Conservation (phyloP, 345 rosid species). For the Bruguiera sexangula region DNA sequence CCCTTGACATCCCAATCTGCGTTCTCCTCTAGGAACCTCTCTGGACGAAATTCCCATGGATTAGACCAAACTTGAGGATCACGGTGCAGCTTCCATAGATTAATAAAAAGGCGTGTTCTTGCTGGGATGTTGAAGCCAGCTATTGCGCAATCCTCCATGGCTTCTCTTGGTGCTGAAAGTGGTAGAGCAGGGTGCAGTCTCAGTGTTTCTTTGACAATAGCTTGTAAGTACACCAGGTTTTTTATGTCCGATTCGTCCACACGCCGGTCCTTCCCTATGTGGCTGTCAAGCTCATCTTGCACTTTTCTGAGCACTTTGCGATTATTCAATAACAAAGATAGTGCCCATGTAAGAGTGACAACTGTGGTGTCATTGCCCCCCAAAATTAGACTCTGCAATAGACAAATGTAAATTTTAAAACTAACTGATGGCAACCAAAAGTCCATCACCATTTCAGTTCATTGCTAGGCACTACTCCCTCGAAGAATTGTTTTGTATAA, state of each 20-base stretch:
- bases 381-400: conserved; percentile 9
- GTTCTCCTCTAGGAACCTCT: conserved; percentile 11
- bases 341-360: conserved; percentile 15
- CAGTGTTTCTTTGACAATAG: conserved; percentile 23
- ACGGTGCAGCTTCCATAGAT: conserved; percentile 22
- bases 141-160: conserved; percentile 16
- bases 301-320: conserved; percentile 2
- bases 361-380: conserved; percentile 12
- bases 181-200: conserved; percentile 15
- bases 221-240: conserved; percentile 20
- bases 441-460: too few species aligned
- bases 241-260: conserved; percentile 8
- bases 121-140: conserved; percentile 8
- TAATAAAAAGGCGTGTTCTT: conserved; percentile 15
- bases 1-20: conserved; percentile 7
- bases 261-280: conserved; percentile 6
- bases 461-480: too few species aligned
- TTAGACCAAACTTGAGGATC: conserved; percentile 18
- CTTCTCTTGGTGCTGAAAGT: conserved; percentile 12
- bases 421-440: too few species aligned
- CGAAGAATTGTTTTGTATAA: too few species aligned
- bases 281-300: conserved; percentile 14
- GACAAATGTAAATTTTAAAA: neutral
- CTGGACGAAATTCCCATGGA: neutral
- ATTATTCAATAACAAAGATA: conserved; percentile 12